These are phyloP conservation scores for Solanum acaule DNA, from an alignment of 257 asterid genomes.

Conservation along the genomic window DNA sequence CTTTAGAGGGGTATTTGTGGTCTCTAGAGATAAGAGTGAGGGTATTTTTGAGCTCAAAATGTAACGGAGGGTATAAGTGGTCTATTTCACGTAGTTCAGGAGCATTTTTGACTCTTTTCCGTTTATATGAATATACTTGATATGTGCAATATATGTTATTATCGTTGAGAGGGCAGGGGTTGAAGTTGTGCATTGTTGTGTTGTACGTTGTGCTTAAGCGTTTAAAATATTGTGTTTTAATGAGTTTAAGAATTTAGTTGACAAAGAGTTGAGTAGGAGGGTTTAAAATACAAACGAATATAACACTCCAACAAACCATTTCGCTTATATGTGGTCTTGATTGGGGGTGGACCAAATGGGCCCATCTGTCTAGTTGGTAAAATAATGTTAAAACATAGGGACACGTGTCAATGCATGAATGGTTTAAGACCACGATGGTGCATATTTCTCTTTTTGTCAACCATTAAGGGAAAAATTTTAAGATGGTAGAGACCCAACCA, in stretches of 20 bases:
- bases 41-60: too few species aligned
- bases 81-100: too few species aligned
- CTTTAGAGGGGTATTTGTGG: too few species aligned
- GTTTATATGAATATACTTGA: too few species aligned
- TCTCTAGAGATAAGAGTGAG: too few species aligned
- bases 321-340: slow-evolving; percentile 12
- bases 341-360: slow-evolving; percentile 39
- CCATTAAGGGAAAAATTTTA: neutral
- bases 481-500: too few species aligned
- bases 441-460: neutral
- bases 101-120: too few species aligned
- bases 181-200: neutral
- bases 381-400: neutral
- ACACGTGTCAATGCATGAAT: neutral
- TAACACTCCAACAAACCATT: too few species aligned
- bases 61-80: too few species aligned
- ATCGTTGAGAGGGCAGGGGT: too few species aligned
- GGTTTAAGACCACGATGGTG: neutral
- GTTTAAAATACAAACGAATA: rapidly evolving
- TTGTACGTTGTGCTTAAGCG: neutral
- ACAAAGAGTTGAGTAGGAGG: rapidly evolving
- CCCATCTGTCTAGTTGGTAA: slow-evolving; percentile 40
- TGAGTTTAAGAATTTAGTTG: rapidly evolving
- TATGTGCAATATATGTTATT: too few species aligned
- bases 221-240: neutral